Percentiles rank a stretch among this genome's conserved stretches.
phyloP scores from a whole-genome alignment of 805 yeast species.

The Isabelozyma rhagii region DNA sequence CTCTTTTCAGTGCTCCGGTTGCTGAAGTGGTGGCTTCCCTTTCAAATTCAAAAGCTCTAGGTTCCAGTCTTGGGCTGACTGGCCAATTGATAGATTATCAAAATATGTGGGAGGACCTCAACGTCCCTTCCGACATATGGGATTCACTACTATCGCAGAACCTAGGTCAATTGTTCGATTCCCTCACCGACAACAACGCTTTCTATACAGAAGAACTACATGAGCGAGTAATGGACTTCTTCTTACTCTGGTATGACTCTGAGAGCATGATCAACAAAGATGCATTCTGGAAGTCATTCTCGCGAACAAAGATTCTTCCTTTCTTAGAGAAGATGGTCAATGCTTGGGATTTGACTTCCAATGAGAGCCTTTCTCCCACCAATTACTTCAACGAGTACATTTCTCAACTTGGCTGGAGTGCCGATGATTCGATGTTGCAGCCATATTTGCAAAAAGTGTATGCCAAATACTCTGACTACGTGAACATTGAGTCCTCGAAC shows the following conservation, averaged over 20 bases:
- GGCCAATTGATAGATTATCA: not conserved
- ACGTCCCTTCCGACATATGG: not conserved
- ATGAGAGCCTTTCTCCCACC: not conserved
- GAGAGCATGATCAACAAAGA: not conserved
- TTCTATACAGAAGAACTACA: not conserved
- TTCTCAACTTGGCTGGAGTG: not conserved
- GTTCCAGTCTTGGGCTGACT: not conserved
- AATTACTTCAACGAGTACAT: too few species aligned
- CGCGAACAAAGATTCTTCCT: not conserved
- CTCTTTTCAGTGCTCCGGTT: not conserved
- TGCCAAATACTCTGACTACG: constrained; percentile 8
- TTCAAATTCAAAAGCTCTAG: not conserved
- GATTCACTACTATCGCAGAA: constrained; percentile 1
- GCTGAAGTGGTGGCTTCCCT: not conserved
- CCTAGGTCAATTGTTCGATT: not conserved
- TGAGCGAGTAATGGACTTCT: not conserved
- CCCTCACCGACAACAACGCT: not conserved
- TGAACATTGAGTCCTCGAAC: constrained; percentile 4
- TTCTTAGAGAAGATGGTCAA: not conserved
- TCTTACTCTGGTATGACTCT: not conserved
- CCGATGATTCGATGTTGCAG: not conserved
- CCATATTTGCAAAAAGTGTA: not conserved
- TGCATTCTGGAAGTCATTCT: not conserved
- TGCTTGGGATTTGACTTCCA: not conserved
- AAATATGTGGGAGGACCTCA: not conserved